These are phyloP conservation scores for slime mould (Dictyostelium discoideum) DNA, from an alignment of 78 protist species.

Conservation along the genomic window dicty_2.7 NC_007090.3:955001-955500, in stretches of 20 bases:
- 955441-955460: slow-evolving; percentile 98
- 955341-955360: slow-evolving; percentile 80
- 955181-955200: slow-evolving; percentile 62
- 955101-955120: slow-evolving; percentile 86
- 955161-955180: slow-evolving; percentile 77
- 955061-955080: slow-evolving; percentile 55
- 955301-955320: slow-evolving; percentile 96
- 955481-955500: slow-evolving; percentile 73
- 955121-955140: slow-evolving; percentile 89
- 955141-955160: slow-evolving; percentile 82
- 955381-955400: slow-evolving; percentile 94
- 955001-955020: slow-evolving; percentile 17
- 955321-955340: slow-evolving; percentile 86
- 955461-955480: slow-evolving; percentile 94
- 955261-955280: slow-evolving; percentile 93
- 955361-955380: slow-evolving; percentile 89
- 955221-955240: slow-evolving; percentile 97
- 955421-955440: slow-evolving; percentile 98
- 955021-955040: slow-evolving; percentile 55
- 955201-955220: slow-evolving; percentile 91
- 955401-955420: slow-evolving; percentile 94
- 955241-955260: slow-evolving; percentile 96
- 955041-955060: slow-evolving; percentile 33
- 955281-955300: slow-evolving; percentile 81
- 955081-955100: not conserved